Base-by-base conservation (phyloP, 768 basidiomycete species). In the Cystofilobasidium ferigula region DNA sequence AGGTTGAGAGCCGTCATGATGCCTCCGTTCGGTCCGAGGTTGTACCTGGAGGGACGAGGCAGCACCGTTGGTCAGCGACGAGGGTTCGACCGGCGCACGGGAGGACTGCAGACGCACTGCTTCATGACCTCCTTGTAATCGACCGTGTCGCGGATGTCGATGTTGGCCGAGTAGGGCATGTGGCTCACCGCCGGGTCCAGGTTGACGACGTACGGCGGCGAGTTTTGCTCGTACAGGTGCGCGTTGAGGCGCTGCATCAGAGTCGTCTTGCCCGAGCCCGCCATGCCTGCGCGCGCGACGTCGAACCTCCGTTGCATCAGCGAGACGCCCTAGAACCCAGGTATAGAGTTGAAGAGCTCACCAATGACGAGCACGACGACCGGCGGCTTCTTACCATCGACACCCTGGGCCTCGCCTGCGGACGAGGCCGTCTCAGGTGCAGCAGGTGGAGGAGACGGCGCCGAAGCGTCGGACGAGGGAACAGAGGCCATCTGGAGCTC, bases 111-210 rank as follows among this genome's bases (percentile, higher is more conserved):
- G 22, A 85, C 86, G 80, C 80, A 95, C 91, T 97, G 92, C 83
- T 95, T 93, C 95, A 99, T 99, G 71, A 99, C 94, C 77, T 99
- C 88, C 70, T 87, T 84, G 77, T 98, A 99, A 75, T 98, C 88
- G 26, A 99, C 85, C 14, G 95, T 99, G 76, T 99, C 95, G 69
- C 95, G 79, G 60, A 99, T 98, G 76, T 99, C 95, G 68, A 99
- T 97, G 75, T 98, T 98, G 32, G 93, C 85, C 67, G 92, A 89
- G 73, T 91, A 99, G 2, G 93, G 90, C 45, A 91, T 81, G 66
- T 86, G 86, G 10, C 87, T 81, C 2, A 98, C 94, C 1, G 95
- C 95, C 8, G 95, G 95, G 76, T 99, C 95, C 68, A 99, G 86
- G 75, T 99, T 99, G 75, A 99, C 82, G 74, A 97, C 86, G 77